Percentiles rank a stretch among this genome's conserved stretches.
phyloP scores from a whole-genome alignment of 345 rosid species.

The Viola odorata region DNA sequence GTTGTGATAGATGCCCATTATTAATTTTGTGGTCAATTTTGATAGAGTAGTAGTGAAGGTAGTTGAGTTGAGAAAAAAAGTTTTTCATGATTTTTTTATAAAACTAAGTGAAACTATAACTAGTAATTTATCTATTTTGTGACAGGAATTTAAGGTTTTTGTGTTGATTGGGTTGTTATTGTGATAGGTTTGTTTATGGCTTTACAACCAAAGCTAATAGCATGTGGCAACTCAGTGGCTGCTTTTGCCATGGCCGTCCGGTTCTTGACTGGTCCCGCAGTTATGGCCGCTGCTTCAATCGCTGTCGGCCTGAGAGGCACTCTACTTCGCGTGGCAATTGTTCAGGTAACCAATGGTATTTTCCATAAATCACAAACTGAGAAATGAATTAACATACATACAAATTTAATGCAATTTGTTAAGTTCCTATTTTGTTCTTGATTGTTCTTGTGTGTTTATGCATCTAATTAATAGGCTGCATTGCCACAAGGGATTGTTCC shows the following conservation, averaged over 20 bases:
- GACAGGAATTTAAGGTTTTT: no score
- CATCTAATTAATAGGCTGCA: conserved; percentile 18
- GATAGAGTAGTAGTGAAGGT: no score
- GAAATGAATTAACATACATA: no score
- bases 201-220: conserved; percentile 30
- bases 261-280: conserved; percentile 32
- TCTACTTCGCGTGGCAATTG: conserved; percentile 30
- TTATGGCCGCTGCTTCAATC: conserved; percentile 34
- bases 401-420: no score
- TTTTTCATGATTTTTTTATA: neutral
- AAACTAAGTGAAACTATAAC: neutral
- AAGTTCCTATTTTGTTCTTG: no score
- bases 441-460: neutral
- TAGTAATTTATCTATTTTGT: neutral
- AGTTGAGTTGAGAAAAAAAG: neutral
- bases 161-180: neutral
- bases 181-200: conserved; percentile 31
- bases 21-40: no score
- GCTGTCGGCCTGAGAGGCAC: conserved; percentile 32
- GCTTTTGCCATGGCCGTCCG: conserved; percentile 32
- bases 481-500: conserved; percentile 29
- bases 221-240: conserved; percentile 27
- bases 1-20: conserved; percentile 15
- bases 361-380: neutral
- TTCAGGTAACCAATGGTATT: conserved; percentile 33